Percentiles rank a stretch among this genome's conserved stretches.
Conservation (phyloP, 192 early-diverging fungal genomes). For the Coemansia sp. region DNA sequence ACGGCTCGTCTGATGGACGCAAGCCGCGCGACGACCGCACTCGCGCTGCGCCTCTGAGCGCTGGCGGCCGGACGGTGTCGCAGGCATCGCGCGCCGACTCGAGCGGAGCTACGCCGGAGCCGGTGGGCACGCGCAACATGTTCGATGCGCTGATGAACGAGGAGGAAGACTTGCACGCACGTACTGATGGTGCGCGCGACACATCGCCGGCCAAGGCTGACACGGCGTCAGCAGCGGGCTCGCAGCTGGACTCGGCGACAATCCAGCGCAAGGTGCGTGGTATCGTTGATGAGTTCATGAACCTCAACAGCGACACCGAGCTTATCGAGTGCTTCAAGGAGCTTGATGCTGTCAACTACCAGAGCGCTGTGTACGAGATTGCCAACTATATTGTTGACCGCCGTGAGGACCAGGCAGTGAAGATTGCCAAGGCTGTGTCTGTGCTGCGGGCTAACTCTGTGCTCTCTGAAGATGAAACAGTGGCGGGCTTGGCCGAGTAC, state of each 20-base stretch:
- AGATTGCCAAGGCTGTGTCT: slow-evolving; percentile 55
- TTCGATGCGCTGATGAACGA: slow-evolving; percentile 49
- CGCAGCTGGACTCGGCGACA: slow-evolving; percentile 54
- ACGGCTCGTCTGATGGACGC: slow-evolving; percentile 46
- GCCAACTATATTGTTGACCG: slow-evolving; percentile 66
- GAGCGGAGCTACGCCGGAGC: slow-evolving; percentile 50
- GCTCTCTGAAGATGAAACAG: slow-evolving; percentile 54
- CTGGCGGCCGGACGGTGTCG: slow-evolving; percentile 48
- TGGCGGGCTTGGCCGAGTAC: slow-evolving; percentile 56
- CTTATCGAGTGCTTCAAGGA: slow-evolving; percentile 70
- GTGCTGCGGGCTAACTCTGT: slow-evolving; percentile 47
- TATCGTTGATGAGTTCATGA: slow-evolving; percentile 63
- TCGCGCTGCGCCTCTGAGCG: slow-evolving; percentile 19
- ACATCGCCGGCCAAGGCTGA: slow-evolving; percentile 12
- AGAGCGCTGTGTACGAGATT: slow-evolving; percentile 57
- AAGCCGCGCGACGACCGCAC: slow-evolving; percentile 37
- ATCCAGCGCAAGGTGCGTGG: slow-evolving; percentile 55
- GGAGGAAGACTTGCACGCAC: slow-evolving; percentile 35
- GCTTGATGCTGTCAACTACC: slow-evolving; percentile 59
- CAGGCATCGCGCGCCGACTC: slow-evolving; percentile 51
- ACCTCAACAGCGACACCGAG: slow-evolving; percentile 61
- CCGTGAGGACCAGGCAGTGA: slow-evolving; percentile 56
- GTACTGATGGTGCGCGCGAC: slow-evolving; percentile 30
- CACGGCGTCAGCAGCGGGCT: slow-evolving; percentile 15
- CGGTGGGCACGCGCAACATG: slow-evolving; percentile 49